A percentile compares a stretch with the other conserved stretches of the same genome.
These are phyloP conservation scores for Trypanosoma mega DNA, from an alignment of 208 protist genomes.

Conservation along the genomic window DNA sequence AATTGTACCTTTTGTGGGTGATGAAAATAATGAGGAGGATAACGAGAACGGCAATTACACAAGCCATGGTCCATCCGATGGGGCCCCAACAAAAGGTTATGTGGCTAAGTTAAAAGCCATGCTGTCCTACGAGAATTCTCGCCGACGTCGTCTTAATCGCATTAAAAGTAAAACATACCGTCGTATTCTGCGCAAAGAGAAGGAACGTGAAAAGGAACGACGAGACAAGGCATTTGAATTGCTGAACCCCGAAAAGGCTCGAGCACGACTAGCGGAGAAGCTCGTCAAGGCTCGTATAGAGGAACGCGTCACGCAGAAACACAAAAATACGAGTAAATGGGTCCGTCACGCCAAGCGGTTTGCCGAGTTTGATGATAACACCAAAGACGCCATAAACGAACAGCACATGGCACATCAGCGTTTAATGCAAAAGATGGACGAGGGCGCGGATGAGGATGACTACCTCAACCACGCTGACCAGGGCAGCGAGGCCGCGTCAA, in stretches of 20 bases:
- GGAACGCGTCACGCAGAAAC: conserved; percentile 89
- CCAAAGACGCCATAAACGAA: conserved; percentile 88
- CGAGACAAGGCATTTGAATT: conserved; percentile 83
- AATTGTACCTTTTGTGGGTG: conserved; percentile 13
- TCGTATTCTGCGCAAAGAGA: conserved; percentile 90
- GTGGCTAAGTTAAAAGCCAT: conserved; percentile 90
- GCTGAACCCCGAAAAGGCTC: conserved; percentile 85
- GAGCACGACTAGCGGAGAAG: conserved; percentile 62
- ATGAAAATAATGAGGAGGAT: conserved; percentile 25
- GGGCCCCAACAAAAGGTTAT: conserved; percentile 52
- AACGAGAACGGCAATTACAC: conserved; percentile 7
- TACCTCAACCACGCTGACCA: conserved; percentile 52
- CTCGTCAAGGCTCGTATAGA: conserved; percentile 81
- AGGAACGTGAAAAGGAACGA: conserved; percentile 83
- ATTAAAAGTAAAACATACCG: conserved; percentile 94
- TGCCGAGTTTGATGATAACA: conserved; percentile 66
- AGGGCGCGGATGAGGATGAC: conserved; percentile 77
- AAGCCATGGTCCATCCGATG: conserved; percentile 7
- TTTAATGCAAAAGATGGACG: conserved; percentile 91
- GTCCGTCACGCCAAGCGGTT: conserved; percentile 90
- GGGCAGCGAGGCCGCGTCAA: conserved; percentile 38
- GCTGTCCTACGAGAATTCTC: conserved; percentile 85
- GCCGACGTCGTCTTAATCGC: conserved; percentile 83
- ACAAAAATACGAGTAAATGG: conserved; percentile 92
- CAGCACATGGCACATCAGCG: conserved; percentile 79